These are phyloP conservation scores for Chrysopogon serrulatus DNA, from an alignment of 176 grass and related monocot species.

Conservation along the genomic window DNA sequence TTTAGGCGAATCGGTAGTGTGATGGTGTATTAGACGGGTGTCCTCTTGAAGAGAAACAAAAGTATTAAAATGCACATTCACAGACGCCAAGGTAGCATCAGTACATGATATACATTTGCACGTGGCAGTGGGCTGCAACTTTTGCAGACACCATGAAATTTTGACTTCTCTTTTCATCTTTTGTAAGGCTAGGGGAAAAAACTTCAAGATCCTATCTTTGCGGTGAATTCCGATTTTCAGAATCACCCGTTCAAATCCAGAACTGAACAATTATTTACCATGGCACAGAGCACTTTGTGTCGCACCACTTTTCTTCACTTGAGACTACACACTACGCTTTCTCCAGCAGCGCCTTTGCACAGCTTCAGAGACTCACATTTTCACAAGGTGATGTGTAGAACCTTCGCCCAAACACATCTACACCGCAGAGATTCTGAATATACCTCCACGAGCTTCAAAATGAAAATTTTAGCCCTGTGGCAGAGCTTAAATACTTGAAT, in stretches of 20 bases:
- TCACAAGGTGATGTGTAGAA: constrained; percentile 37
- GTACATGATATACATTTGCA: constrained; percentile 33
- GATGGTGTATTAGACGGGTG: not conserved
- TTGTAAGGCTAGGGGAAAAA: not conserved
- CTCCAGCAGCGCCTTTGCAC: constrained; percentile 41
- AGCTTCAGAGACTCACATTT: constrained; percentile 39
- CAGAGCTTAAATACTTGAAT: constrained; percentile 26
- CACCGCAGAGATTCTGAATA: constrained; percentile 34
- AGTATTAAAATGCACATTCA: not conserved
- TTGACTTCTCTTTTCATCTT: not conserved
- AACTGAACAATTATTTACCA: constrained; percentile 66
- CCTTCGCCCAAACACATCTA: constrained; percentile 52
- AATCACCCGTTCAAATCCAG: constrained; percentile 31
- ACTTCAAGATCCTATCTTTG: constrained; percentile 41
- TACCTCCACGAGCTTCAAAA: constrained; percentile 30
- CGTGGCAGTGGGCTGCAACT: constrained; percentile 20
- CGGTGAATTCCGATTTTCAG: constrained; percentile 42
- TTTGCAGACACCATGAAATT: constrained; percentile 21
- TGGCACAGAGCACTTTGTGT: constrained; percentile 52
- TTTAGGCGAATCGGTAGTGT: not conserved
- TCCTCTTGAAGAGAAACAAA: not conserved
- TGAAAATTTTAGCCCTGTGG: constrained; percentile 33
- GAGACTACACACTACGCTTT: constrained; percentile 39
- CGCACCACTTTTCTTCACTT: constrained; percentile 41
- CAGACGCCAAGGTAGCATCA: constrained; percentile 14